A percentile compares a stretch with the other conserved stretches of the same genome.
These are phyloP conservation scores for Elsinoe necatrix DNA, from an alignment of 2,329 filamentous ascomycete genomes.

Conservation along the genomic window DNA sequence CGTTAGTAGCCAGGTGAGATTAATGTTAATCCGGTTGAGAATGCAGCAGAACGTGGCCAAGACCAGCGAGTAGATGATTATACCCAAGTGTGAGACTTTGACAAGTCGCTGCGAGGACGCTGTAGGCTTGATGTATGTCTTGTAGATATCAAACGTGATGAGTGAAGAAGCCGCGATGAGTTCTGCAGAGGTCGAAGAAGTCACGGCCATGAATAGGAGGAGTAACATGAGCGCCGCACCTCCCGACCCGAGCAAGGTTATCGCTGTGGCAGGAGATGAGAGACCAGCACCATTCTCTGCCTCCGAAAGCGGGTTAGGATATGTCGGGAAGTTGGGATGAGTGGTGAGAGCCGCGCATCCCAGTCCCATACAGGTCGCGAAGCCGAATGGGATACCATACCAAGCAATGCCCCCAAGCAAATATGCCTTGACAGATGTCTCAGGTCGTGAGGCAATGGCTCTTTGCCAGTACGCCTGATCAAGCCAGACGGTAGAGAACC, in stretches of 20 bases:
- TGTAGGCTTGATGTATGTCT: conserved; percentile 33
- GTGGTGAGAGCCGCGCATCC: conserved; percentile 35
- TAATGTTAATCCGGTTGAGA: conserved; percentile 31
- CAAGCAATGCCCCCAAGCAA: conserved; percentile 35
- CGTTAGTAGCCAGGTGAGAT: conserved; percentile 30
- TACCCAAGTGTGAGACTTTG: conserved; percentile 30
- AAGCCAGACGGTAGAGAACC: conserved; percentile 29
- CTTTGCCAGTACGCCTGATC: conserved; percentile 39
- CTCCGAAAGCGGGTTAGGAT: conserved; percentile 27
- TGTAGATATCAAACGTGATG: conserved; percentile 38
- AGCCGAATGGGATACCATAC: conserved; percentile 39
- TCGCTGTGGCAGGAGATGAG: conserved; percentile 26
- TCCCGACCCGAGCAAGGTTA: conserved; percentile 26
- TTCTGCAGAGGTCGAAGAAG: conserved; percentile 30
- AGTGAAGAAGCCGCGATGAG: conserved; percentile 35
- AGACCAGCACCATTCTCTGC: conserved; percentile 26
- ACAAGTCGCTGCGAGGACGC: conserved; percentile 28
- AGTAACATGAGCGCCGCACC: conserved; percentile 27
- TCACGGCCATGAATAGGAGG: conserved; percentile 30
- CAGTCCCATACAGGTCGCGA: conserved; percentile 36
- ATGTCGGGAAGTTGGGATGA: conserved; percentile 38
- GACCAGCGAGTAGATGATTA: conserved; percentile 28
- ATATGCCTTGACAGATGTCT: conserved; percentile 25
- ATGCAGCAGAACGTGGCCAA: conserved; percentile 32
- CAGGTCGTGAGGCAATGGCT: conserved; percentile 30